These are phyloP conservation scores for Elsinoe perseae DNA, from an alignment of 2,329 filamentous ascomycete genomes.

Conservation along the genomic window DNA sequence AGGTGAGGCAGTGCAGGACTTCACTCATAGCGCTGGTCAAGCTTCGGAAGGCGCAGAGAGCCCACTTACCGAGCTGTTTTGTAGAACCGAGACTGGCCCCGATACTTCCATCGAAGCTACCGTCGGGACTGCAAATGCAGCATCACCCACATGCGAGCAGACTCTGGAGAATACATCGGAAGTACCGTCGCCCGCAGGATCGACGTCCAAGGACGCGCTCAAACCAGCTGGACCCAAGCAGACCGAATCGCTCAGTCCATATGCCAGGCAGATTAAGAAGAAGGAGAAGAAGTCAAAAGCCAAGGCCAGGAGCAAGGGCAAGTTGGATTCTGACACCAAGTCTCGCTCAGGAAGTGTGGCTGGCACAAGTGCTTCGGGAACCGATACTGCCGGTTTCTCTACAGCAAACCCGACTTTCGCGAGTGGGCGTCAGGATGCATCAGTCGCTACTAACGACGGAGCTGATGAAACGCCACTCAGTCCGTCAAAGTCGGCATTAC, in stretches of 20 bases:
- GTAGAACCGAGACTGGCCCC: neutral
- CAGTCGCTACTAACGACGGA: neutral
- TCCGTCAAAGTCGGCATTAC: constrained; percentile 3
- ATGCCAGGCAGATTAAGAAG: constrained; percentile 22
- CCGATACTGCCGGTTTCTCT: neutral
- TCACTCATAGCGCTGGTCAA: neutral
- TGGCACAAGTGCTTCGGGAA: neutral
- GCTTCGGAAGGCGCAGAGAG: neutral
- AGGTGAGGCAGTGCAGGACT: too few relatives aligned
- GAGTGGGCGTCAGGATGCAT: neutral
- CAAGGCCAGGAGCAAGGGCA: constrained; percentile 20
- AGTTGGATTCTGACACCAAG: constrained; percentile 4
- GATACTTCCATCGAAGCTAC: neutral
- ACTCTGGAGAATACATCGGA: neutral
- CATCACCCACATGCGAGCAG: too few relatives aligned
- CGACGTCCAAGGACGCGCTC: constrained; percentile 18
- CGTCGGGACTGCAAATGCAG: neutral
- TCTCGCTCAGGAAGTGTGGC: neutral
- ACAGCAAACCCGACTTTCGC: neutral
- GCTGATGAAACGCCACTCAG: neutral
- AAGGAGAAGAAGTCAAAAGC: constrained; percentile 21
- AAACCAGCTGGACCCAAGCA: constrained; percentile 28
- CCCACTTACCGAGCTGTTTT: neutral
- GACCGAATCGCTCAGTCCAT: constrained; percentile 30
- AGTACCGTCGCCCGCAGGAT: neutral